Evolutionary conservation across 257 asterid genomes (phyloP).

Genomic region (Cruciata laevipes): DNA sequence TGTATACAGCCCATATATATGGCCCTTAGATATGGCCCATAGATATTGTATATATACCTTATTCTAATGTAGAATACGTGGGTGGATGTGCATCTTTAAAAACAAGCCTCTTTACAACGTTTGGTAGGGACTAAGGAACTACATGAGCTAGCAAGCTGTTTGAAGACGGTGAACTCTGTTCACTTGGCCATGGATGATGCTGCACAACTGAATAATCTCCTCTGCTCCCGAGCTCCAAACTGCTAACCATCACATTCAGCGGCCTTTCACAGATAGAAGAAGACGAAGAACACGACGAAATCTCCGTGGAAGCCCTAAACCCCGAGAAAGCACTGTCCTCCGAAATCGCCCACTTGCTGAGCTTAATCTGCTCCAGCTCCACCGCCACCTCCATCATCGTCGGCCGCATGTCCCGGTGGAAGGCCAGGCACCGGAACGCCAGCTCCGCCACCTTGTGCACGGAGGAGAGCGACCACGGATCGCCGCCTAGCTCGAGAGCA

Average conservation of each 20-base stretch:
- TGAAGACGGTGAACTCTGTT: conserved; percentile 58
- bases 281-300: conserved; percentile 30
- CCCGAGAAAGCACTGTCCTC: conserved; percentile 7
- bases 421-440: conserved; percentile 69
- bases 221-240: conserved; percentile 6
- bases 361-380: conserved; percentile 54
- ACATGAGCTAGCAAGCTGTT: conserved; percentile 46
- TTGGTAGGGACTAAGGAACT: conserved; percentile 15
- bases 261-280: conserved; percentile 42
- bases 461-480: conserved; percentile 32
- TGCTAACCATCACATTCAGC: conserved; percentile 10
- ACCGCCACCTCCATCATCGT: conserved; percentile 66
- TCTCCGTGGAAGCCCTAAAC: conserved; percentile 19
- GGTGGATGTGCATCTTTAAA: no score
- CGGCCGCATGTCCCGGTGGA: conserved; percentile 69
- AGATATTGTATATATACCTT: no score
- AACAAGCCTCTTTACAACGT: not conserved
- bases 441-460: conserved; percentile 52
- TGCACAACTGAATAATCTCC: conserved; percentile 12
- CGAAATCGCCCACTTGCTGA: conserved; percentile 32
- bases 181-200: conserved; percentile 55
- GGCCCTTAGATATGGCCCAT: no score
- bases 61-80: no score
- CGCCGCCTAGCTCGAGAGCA: conserved; percentile 16
- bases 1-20: no score